These are phyloP conservation scores for Cicer cuneatum DNA, from an alignment of 306 rosid genomes.

Conservation along the genomic window DNA sequence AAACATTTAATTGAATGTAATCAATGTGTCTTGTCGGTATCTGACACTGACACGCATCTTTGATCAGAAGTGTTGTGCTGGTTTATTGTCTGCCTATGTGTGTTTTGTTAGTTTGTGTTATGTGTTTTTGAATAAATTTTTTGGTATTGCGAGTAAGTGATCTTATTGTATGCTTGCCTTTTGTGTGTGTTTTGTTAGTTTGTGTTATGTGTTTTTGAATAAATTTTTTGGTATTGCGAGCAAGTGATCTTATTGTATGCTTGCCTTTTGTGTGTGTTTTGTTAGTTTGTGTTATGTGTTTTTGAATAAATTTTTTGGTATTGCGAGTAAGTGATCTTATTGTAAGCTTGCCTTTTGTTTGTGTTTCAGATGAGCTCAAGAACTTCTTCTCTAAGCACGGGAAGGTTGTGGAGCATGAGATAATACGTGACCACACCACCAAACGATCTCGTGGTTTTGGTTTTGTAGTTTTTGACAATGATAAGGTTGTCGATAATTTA, in stretches of 20 bases:
- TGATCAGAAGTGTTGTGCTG: no score
- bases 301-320: not conserved
- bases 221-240: not conserved
- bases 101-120: not conserved
- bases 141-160: not conserved
- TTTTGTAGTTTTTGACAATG: conserved; percentile 82
- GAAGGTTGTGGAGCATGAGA: conserved; percentile 83
- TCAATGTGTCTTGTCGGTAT: no score
- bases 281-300: not conserved
- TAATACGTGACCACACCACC: conserved; percentile 83
- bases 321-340: not conserved
- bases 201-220: not conserved
- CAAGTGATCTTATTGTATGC: not conserved
- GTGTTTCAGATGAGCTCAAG: conserved; percentile 70
- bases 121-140: not conserved
- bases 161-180: not conserved
- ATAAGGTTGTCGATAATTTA: conserved; percentile 84
- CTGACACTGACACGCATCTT: no score
- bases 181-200: not conserved
- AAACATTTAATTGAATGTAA: no score
- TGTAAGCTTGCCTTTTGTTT: not conserved
- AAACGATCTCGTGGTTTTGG: conserved; percentile 94
- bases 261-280: not conserved
- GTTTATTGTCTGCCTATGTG: not conserved
- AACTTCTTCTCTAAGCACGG: conserved; percentile 74